These are phyloP conservation scores for Phytophthora ohioensis DNA, from an alignment of 352 stramenopile species.

Conservation along the genomic window DNA sequence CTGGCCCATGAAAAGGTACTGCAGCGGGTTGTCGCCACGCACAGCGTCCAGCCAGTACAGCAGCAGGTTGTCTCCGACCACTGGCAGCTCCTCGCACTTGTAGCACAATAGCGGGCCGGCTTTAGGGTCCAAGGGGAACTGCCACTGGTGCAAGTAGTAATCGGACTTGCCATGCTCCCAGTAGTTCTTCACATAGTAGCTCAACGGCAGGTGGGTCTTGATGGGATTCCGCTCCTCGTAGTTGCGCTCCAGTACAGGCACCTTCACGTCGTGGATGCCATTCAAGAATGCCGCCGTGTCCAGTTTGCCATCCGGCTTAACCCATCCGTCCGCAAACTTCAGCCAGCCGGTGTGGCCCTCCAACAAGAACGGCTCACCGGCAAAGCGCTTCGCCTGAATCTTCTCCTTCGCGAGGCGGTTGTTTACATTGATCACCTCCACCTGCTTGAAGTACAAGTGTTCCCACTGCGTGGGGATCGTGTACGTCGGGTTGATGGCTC, in stretches of 20 bases:
- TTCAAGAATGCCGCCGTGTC: conserved; percentile 67
- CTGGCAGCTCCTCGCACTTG: conserved; percentile 88
- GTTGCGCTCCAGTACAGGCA: conserved; percentile 81
- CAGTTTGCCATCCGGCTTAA: conserved; percentile 63
- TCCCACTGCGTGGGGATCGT: conserved; percentile 80
- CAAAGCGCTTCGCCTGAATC: conserved; percentile 71
- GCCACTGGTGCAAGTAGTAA: conserved; percentile 96
- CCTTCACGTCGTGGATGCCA: conserved; percentile 82
- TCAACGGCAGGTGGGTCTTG: conserved; percentile 73
- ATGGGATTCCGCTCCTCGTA: conserved; percentile 84
- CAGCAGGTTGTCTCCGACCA: conserved; percentile 93
- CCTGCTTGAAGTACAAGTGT: conserved; percentile 65
- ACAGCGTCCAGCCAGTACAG: conserved; percentile 92
- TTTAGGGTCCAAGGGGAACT: conserved; percentile 90
- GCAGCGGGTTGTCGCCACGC: conserved; percentile 90
- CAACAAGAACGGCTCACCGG: conserved; percentile 75
- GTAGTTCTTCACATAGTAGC: conserved; percentile 85
- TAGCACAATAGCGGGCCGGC: conserved; percentile 82
- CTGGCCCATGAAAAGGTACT: conserved; percentile 97
- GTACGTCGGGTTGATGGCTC: conserved; percentile 62
- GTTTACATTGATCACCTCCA: conserved; percentile 77
- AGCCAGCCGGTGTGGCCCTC: conserved; percentile 73
- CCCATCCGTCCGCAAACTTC: conserved; percentile 72
- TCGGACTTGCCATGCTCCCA: conserved; percentile 81
- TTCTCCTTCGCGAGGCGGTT: conserved; percentile 57